Base-by-base conservation (phyloP, 1,139 yeast species). In the Magnusiomyces suaveolens region DNA sequence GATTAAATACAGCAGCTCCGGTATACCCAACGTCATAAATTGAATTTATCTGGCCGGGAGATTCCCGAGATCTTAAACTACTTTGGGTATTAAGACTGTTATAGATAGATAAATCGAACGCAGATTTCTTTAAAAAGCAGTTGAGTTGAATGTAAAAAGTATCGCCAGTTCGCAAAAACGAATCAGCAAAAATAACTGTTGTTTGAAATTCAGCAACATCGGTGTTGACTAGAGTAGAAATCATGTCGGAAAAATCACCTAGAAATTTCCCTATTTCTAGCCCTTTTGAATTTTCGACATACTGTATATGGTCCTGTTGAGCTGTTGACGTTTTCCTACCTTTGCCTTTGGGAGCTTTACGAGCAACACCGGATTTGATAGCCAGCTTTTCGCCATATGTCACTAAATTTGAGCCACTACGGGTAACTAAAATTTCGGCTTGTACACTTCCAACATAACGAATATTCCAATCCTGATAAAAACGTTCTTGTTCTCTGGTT, bases 381-480 rank as follows among this genome's bases (percentile, higher is more conserved):
- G 6, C 20, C 10, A 41, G n/a, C 8, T 41, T 18, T 43, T 84
- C 79, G 20, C 79, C 78, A 64, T 77, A 80, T 52, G 74, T 65
- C 4, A 83, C 69, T 0, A 83, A 77, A 48, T 72, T 72, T 46
- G 75, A 62, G 0, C 87, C 84, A 0, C 94, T 87, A 51, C 96
- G 72, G 0, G 95, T 87, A 10, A 95, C 89, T 87, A 90, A 84
- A 1, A 88, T 90, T 53, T 81, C 83, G 0, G 85, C 80, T 58
- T 82, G 83, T 29, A 87, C 63, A 0, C 88, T 76, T 0, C 97
- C 97, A 25, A 88, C 73, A 62, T 75, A 84, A 38, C 75, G 67
- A 51, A 56, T 52, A 14, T 50, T 49, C 70, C 69, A 66, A 46
- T 69, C 50, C 12, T 29, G 33, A 29, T 29, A 29, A 6, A 12